These are phyloP conservation scores for Colletotrichum sojae DNA, from an alignment of 2,329 filamentous ascomycete genomes.

Conservation along the genomic window DNA sequence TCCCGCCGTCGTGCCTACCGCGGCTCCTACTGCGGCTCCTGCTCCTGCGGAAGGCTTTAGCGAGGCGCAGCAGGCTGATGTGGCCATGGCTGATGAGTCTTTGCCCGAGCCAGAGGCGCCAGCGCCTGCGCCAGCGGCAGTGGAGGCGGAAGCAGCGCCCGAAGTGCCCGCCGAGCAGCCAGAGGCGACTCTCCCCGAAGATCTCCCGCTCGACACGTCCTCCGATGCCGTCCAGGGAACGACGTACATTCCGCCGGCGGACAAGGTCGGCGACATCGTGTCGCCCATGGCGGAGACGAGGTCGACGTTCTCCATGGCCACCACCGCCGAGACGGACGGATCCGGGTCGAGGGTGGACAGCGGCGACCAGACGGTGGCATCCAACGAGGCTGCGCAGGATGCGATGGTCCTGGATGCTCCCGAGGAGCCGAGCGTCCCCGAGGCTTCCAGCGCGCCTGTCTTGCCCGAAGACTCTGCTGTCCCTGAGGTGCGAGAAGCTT, in stretches of 20 bases:
- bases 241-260: constrained; percentile 30
- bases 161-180: constrained; percentile 3
- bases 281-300: constrained; percentile 37
- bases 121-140: not conserved
- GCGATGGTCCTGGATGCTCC: constrained; percentile 31
- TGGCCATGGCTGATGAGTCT: constrained; percentile 23
- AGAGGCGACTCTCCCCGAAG: not conserved
- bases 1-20: constrained; percentile 13
- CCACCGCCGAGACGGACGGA: constrained; percentile 35
- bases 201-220: constrained; percentile 9
- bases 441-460: not conserved
- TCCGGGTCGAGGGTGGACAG: constrained; percentile 31
- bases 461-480: not conserved
- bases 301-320: constrained; percentile 36
- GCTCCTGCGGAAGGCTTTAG: not conserved
- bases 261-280: constrained; percentile 37
- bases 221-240: constrained; percentile 23
- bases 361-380: constrained; percentile 28
- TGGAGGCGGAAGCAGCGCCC: not conserved
- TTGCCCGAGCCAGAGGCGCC: constrained; percentile 11
- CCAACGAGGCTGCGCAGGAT: constrained; percentile 23
- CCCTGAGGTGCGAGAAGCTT: not conserved
- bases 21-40: not conserved
- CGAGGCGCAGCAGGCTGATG: constrained; percentile 17
- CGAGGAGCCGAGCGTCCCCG: not conserved